Evolutionary conservation across 768 basidiomycete genomes (phyloP).

Genomic region (Tricholoma sp.): DNA sequence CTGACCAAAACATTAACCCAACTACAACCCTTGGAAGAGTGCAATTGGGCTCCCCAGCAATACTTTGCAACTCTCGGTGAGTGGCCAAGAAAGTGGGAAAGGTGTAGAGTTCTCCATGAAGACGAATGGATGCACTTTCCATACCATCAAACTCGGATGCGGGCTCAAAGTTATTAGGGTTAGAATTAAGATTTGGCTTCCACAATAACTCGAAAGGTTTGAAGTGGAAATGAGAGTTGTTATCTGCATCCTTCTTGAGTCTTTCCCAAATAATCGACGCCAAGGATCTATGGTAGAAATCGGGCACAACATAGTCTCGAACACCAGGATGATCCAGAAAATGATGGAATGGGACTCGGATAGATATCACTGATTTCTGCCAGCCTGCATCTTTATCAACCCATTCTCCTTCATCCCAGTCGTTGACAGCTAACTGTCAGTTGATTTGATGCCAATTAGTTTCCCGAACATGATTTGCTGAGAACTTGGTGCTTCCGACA

Average conservation of each 20-base stretch:
- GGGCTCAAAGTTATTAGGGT: too few species aligned
- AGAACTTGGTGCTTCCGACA: neutral
- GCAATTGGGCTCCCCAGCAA: conserved; percentile 7
- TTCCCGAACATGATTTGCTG: neutral
- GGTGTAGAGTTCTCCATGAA: conserved; percentile 16
- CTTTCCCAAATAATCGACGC: too few species aligned
- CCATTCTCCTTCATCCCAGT: too few species aligned
- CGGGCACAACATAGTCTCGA: neutral
- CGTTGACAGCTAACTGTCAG: too few species aligned
- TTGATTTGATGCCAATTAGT: too few species aligned
- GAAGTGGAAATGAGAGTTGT: too few species aligned
- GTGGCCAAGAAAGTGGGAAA: conserved; percentile 11
- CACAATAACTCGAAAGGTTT: too few species aligned
- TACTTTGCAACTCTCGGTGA: conserved; percentile 4
- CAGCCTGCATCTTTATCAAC: too few species aligned
- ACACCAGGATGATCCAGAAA: conserved; percentile 12
- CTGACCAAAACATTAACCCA: conserved; percentile 23
- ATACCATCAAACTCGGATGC: too few species aligned
- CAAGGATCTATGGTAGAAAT: too few species aligned
- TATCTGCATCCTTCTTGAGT: too few species aligned
- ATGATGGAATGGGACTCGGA: conserved; percentile 10
- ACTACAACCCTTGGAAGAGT: conserved; percentile 11
- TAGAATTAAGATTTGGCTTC: too few species aligned
- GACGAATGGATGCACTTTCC: neutral
- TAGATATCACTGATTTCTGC: neutral